Evolutionary conservation across 768 basidiomycete species (phyloP).

Genomic region (Podaxis mareebaensis): DNA sequence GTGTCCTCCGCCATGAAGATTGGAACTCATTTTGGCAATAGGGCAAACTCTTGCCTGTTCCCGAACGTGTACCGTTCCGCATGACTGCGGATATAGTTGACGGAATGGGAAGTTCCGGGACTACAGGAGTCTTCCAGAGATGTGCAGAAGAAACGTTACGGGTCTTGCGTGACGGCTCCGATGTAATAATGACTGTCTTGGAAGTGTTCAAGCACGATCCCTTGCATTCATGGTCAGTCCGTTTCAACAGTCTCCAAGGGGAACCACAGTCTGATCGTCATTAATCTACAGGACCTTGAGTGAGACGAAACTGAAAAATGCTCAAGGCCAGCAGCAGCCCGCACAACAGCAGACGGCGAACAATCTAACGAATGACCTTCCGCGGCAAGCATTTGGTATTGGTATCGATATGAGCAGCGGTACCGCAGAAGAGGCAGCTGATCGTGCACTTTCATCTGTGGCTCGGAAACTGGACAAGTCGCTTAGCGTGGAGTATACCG

Average conservation of each 20-base stretch:
- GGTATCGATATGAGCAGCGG: constrained; percentile 66
- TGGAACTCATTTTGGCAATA: constrained; percentile 29
- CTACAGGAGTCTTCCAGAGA: constrained; percentile 91
- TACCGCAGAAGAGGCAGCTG: constrained; percentile 82
- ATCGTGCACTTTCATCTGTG: constrained; percentile 82
- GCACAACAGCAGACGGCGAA: constrained; percentile 28
- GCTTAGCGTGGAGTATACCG: constrained; percentile 89
- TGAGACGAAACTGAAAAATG: constrained; percentile 62
- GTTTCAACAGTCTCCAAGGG: neutral
- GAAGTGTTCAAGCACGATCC: constrained; percentile 98
- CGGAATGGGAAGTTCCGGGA: constrained; percentile 87
- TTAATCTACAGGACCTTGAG: constrained; percentile 64
- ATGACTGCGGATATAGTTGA: constrained; percentile 94
- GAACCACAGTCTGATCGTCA: neutral
- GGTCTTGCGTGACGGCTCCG: constrained; percentile 82
- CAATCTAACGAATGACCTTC: constrained; percentile 24
- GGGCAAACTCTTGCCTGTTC: constrained; percentile 78
- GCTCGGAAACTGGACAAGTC: constrained; percentile 79
- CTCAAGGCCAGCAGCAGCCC: constrained; percentile 49
- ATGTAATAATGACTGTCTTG: constrained; percentile 89
- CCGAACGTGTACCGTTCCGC: constrained; percentile 93
- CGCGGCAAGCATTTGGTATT: constrained; percentile 36
- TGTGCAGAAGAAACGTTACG: constrained; percentile 95
- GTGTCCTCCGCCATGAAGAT: neutral
- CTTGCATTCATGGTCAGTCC: constrained; percentile 80